Base-by-base conservation (phyloP, 257 asterid species). In the Verbena officinalis region DNA sequence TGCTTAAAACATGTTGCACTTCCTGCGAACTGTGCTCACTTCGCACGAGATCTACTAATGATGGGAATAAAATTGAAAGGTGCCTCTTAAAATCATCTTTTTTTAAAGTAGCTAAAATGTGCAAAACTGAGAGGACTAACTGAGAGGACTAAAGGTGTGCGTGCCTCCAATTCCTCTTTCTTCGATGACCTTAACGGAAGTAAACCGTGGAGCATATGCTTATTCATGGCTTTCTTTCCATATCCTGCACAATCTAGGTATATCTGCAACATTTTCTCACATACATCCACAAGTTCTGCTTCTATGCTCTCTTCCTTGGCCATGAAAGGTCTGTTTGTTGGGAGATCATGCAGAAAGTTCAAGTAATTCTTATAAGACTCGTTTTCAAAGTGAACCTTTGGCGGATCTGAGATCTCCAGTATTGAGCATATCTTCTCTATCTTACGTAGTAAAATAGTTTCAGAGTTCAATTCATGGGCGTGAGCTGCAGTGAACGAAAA, bases 21-120 rank as follows among this genome's bases (percentile, higher is more conserved):
- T 87, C 95, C 57, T 65, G 61, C 42, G 95, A 82, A 70, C 86
- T 78, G 58, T 87, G 95, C 81, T 84, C 90, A 64, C 89, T 82
- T 61, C 92, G 81, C 42, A 87, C 87, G 64, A 84, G 86, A 75
- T 80, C 86, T 62, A 83, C 84, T 65, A 87, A 67, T 64, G 76
- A 58, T 0, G 95, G 95, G 62, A 80, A 82, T 44, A 87, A 67
- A 69, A 46, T 71, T 7, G 81, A 76, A 60, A 75, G 51, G 55
- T 75, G 68, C 59, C 68, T 84, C 65, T 77, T 76, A 65, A 82
- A 82, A 24, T 70, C 72, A 58, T 66, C 80, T 10, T 36, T 73
- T 21, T 75, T 85, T 62, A 83, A 70, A 16, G 77, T 73, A 64
- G 66, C 55, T 74, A 87, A 74, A 65, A 78, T 60, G 51, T 73